Percentiles rank a stretch among this genome's conserved stretches.
Conservation (phyloP, 176 grass and related monocot genomes). For the Avena sativa region DNA sequence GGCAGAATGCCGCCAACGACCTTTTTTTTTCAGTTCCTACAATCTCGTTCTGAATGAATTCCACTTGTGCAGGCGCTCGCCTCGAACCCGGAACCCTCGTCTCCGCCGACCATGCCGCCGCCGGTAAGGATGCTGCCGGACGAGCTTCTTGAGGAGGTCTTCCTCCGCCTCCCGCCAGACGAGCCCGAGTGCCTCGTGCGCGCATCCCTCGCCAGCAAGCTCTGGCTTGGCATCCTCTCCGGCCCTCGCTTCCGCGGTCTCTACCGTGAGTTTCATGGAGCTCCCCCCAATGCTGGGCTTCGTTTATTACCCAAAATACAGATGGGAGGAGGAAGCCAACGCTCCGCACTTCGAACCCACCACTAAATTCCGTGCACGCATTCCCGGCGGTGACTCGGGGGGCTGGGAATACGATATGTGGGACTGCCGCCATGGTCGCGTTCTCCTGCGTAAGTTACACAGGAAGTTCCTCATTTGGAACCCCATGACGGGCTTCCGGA, state of each 20-base stretch:
- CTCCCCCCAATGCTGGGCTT: background rate
- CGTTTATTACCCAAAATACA: background rate
- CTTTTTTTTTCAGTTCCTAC: background rate
- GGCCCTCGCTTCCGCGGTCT: background rate
- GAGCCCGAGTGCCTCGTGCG: background rate
- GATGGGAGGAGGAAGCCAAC: background rate
- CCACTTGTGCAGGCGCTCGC: slow-evolving; percentile 2
- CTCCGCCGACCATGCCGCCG: no score
- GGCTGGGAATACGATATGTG: background rate
- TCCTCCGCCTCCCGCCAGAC: background rate
- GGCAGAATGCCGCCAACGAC: background rate
- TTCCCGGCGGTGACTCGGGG: background rate
- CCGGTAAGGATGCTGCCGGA: background rate
- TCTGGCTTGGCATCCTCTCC: background rate
- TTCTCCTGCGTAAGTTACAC: background rate
- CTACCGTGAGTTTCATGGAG: background rate
- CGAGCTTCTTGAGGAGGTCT: no score
- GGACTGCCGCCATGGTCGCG: slow-evolving; percentile 9
- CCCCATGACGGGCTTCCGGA: background rate
- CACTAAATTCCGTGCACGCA: background rate
- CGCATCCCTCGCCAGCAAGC: background rate
- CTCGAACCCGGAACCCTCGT: no score
- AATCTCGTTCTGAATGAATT: background rate
- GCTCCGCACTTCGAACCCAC: background rate
- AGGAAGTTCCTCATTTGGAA: background rate